Percentiles rank a stretch among this genome's conserved stretches.
phyloP scores from a whole-genome alignment of 768 basidiomycete species.

The button mushroom (Agaricus bisporus) region DNA sequence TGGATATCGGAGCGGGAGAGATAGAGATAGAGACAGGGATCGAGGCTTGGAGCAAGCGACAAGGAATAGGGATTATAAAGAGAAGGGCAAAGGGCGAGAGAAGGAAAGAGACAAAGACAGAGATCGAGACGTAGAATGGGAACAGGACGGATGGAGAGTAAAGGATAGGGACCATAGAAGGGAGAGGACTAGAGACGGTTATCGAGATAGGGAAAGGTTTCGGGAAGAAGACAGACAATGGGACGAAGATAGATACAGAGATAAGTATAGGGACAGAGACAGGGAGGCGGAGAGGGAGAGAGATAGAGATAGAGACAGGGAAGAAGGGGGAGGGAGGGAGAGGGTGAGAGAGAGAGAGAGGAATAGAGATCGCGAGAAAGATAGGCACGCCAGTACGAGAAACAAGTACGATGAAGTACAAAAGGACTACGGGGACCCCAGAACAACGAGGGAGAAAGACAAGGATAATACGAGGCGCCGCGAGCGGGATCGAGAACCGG shows the following conservation, averaged over 20 bases:
- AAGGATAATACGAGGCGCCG: constrained; percentile 15
- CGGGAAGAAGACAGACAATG: constrained; percentile 10
- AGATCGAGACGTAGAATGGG: neutral
- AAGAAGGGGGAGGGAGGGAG: constrained; percentile 7
- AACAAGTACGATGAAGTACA: constrained; percentile 12
- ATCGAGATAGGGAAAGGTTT: neutral
- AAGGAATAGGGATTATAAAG: neutral
- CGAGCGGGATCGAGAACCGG: constrained; percentile 16
- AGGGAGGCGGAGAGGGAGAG: constrained; percentile 11
- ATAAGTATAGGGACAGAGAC: constrained; percentile 11
- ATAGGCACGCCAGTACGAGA: constrained; percentile 1
- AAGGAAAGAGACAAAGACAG: neutral
- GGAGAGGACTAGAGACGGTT: constrained; percentile 7
- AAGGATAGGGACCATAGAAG: neutral
- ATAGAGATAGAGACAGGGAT: neutral
- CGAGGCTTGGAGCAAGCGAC: neutral
- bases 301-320: constrained; percentile 6
- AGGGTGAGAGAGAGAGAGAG: constrained; percentile 11
- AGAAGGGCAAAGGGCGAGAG: neutral
- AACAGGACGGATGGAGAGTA: constrained; percentile 3
- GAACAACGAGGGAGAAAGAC: constrained; percentile 13
- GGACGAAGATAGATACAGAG: neutral
- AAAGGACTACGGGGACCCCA: constrained; percentile 12
- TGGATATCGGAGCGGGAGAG: neutral
- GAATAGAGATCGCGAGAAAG: constrained; percentile 12